These are phyloP conservation scores for Paecilomyces sp. DNA, from an alignment of 2,329 filamentous ascomycete species.

Conservation along the genomic window DNA sequence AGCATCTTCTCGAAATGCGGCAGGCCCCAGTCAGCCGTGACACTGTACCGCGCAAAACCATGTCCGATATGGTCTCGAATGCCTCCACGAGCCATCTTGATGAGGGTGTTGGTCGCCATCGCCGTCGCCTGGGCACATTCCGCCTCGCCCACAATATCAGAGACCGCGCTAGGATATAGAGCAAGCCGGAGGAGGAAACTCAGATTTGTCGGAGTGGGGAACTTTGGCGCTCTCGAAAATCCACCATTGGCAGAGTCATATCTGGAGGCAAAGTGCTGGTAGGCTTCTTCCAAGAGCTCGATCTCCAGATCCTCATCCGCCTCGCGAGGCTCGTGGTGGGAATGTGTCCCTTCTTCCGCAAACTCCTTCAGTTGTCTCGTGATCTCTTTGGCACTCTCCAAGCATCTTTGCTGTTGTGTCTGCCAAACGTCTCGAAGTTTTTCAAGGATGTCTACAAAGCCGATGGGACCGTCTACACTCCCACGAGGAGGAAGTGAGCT, in stretches of 20 bases:
- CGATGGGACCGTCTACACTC: constrained; percentile 52
- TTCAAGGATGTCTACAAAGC: constrained; percentile 73
- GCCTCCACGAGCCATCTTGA: constrained; percentile 66
- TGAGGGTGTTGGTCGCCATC: constrained; percentile 76
- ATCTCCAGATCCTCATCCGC: constrained; percentile 70
- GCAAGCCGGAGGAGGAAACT: constrained; percentile 71
- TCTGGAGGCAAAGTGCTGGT: constrained; percentile 68
- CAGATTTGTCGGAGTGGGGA: constrained; percentile 79
- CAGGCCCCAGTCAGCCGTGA: constrained; percentile 85
- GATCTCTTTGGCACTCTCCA: constrained; percentile 76
- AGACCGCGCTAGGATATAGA: constrained; percentile 63
- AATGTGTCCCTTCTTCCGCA: constrained; percentile 72
- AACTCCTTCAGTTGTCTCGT: constrained; percentile 76
- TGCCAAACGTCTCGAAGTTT: constrained; percentile 72
- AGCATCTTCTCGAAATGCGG: constrained; percentile 98
- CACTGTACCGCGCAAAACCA: constrained; percentile 77
- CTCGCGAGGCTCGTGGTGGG: constrained; percentile 35
- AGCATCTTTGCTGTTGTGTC: constrained; percentile 74
- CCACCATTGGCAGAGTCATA: constrained; percentile 75
- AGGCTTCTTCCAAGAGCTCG: constrained; percentile 86
- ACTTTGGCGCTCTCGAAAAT: constrained; percentile 77
- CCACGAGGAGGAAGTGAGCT: constrained; percentile 33
- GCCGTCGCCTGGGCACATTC: constrained; percentile 66
- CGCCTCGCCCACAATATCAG: constrained; percentile 77
- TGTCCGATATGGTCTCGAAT: constrained; percentile 70